phyloP scores from a whole-genome alignment of 768 basidiomycete species.

The Psilocybe azurescens region DNA sequence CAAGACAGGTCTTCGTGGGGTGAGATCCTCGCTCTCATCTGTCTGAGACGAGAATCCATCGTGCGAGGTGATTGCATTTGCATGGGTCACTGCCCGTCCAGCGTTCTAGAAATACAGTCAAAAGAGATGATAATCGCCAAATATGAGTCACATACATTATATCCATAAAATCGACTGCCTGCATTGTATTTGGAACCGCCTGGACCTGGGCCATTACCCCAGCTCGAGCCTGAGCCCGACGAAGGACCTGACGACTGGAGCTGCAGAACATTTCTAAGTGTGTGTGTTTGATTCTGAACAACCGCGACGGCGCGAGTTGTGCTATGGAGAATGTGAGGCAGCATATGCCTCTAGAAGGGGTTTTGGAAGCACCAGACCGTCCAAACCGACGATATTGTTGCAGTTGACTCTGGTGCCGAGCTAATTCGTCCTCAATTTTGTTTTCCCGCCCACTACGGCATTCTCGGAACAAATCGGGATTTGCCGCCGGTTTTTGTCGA shows the following conservation, averaged over 20 bases:
- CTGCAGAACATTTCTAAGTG: constrained; percentile 80
- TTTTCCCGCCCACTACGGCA: background rate
- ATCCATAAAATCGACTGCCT: constrained; percentile 76
- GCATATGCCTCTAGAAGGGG: constrained; percentile 49
- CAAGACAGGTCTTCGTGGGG: constrained; percentile 33
- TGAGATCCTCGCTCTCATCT: constrained; percentile 65
- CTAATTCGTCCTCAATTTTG: constrained; percentile 11
- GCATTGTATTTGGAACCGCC: constrained; percentile 77
- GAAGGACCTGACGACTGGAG: constrained; percentile 57
- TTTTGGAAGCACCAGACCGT: constrained; percentile 17
- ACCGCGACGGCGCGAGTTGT: constrained; percentile 78
- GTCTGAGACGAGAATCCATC: constrained; percentile 51
- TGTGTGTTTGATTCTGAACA: constrained; percentile 73
- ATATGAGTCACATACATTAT: constrained; percentile 48
- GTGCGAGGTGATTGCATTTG: constrained; percentile 61
- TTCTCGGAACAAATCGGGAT: background rate
- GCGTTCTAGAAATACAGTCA: constrained; percentile 51
- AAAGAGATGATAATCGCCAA: background rate
- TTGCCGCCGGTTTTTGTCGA: background rate
- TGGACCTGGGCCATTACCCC: constrained; percentile 64
- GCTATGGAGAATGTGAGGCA: constrained; percentile 78
- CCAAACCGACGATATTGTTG: constrained; percentile 11
- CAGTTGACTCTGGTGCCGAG: constrained; percentile 12
- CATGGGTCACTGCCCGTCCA: constrained; percentile 75
- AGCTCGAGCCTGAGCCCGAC: constrained; percentile 48